These are phyloP conservation scores for Diaporthe ilicicola DNA, from an alignment of 2,329 filamentous ascomycete species.

Conservation along the genomic window DNA sequence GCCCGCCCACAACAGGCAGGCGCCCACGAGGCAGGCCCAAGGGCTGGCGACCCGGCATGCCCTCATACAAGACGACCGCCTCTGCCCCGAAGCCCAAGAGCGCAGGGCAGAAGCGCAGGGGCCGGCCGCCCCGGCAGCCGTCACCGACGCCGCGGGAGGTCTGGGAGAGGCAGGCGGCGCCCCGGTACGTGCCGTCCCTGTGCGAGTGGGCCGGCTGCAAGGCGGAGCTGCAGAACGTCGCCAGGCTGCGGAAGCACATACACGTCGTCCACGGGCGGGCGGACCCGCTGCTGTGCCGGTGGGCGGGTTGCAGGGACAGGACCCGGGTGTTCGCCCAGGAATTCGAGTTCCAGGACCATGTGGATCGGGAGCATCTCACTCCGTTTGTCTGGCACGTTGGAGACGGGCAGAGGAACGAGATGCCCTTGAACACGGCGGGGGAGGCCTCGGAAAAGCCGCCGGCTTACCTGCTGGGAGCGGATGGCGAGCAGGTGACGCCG, in stretches of 20 bases:
- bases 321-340: slow-evolving; percentile 34
- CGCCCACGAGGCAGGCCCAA: slow-evolving; percentile 32
- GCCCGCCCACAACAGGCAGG: slow-evolving; percentile 11
- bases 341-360: slow-evolving; percentile 55
- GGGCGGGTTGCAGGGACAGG: slow-evolving; percentile 49
- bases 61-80: slow-evolving; percentile 25
- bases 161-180: slow-evolving; percentile 41
- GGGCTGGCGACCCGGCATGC: slow-evolving; percentile 34
- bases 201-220: slow-evolving; percentile 69
- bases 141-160: slow-evolving; percentile 31
- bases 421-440: slow-evolving; percentile 23
- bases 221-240: slow-evolving; percentile 69
- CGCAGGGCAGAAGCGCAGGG: slow-evolving; percentile 37
- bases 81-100: not conserved
- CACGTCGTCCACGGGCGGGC: slow-evolving; percentile 55
- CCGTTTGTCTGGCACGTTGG: slow-evolving; percentile 66
- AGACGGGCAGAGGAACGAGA: slow-evolving; percentile 62
- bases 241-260: slow-evolving; percentile 65
- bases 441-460: slow-evolving; percentile 45
- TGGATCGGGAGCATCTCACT: slow-evolving; percentile 62
- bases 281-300: slow-evolving; percentile 44
- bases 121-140: slow-evolving; percentile 37
- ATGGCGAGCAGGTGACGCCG: slow-evolving; percentile 67
- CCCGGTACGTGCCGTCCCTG: slow-evolving; percentile 58
- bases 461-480: slow-evolving; percentile 58